A percentile compares a stretch with the other conserved stretches of the same genome.
phyloP scores from a whole-genome alignment of 2,329 filamentous ascomycete species.

The Didymosphaeria variabile region DNA sequence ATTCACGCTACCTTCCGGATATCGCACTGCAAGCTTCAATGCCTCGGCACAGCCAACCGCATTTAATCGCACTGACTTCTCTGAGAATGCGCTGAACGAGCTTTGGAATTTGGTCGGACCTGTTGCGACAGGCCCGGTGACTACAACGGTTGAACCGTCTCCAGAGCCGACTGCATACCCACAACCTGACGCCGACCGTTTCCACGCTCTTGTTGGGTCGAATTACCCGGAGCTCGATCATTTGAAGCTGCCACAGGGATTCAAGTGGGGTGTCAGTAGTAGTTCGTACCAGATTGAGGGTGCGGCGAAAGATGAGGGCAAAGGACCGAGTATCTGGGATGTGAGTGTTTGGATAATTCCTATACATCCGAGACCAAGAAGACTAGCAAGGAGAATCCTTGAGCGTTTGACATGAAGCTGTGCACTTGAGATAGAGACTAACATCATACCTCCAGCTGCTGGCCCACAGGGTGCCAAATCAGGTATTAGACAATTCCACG shows the following conservation, averaged over 20 bases:
- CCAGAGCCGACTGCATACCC: slow-evolving; percentile 53
- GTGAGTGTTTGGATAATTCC: neutral
- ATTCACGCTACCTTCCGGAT: slow-evolving; percentile 45
- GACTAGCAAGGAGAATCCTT: no score
- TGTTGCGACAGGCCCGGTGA: slow-evolving; percentile 53
- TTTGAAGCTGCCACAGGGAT: slow-evolving; percentile 53
- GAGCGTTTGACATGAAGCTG: neutral
- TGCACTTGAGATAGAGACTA: neutral
- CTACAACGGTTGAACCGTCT: slow-evolving; percentile 54
- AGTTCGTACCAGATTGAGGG: slow-evolving; percentile 56
- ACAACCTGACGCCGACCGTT: slow-evolving; percentile 46
- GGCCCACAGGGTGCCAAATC: slow-evolving; percentile 52
- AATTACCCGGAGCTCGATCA: slow-evolving; percentile 43
- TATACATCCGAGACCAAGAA: no score
- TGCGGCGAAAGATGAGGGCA: slow-evolving; percentile 54
- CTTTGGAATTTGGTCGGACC: slow-evolving; percentile 58
- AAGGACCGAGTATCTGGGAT: slow-evolving; percentile 56
- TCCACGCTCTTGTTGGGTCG: slow-evolving; percentile 55
- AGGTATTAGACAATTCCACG: slow-evolving; percentile 53
- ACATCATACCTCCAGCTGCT: slow-evolving; percentile 34
- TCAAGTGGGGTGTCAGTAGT: slow-evolving; percentile 55
- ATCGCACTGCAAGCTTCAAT: slow-evolving; percentile 52
- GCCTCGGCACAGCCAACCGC: slow-evolving; percentile 55
- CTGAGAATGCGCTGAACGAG: slow-evolving; percentile 56
- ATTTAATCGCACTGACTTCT: slow-evolving; percentile 56